Conservation (phyloP, 2,329 filamentous ascomycete genomes). For the Aschersonia sp. region DNA sequence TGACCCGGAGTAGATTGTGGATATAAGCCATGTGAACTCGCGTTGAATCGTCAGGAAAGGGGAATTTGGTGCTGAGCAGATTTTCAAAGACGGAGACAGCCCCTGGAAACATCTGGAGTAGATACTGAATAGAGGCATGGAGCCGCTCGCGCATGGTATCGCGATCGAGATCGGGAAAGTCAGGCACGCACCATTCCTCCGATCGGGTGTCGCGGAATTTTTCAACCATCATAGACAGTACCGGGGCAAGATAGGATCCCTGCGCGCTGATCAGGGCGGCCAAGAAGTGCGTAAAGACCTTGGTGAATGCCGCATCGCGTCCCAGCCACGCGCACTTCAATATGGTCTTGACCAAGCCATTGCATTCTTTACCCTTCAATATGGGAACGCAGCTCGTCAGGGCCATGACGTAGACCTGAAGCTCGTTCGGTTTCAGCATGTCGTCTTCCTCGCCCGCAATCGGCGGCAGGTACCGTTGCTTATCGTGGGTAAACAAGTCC, state of each 20-base stretch:
- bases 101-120: slow-evolving; percentile 71
- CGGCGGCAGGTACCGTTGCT: slow-evolving; percentile 22
- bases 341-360: slow-evolving; percentile 41
- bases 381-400: slow-evolving; percentile 46
- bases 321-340: slow-evolving; percentile 51
- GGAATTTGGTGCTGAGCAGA: slow-evolving; percentile 55
- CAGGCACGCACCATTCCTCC: slow-evolving; percentile 31
- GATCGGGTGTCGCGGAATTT: slow-evolving; percentile 48
- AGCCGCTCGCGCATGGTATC: slow-evolving; percentile 56
- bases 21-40: slow-evolving; percentile 79
- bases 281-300: slow-evolving; percentile 53
- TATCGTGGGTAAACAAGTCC: slow-evolving; percentile 39
- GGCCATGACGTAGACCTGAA: slow-evolving; percentile 47
- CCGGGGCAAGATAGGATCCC: slow-evolving; percentile 57
- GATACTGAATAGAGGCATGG: slow-evolving; percentile 60
- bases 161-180: slow-evolving; percentile 44
- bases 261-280: slow-evolving; percentile 69
- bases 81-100: slow-evolving; percentile 56
- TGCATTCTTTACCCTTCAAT: slow-evolving; percentile 42
- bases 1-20: slow-evolving; percentile 65
- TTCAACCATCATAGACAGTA: slow-evolving; percentile 68
- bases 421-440: slow-evolving; percentile 35
- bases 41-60: slow-evolving; percentile 61
- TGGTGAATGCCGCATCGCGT: slow-evolving; percentile 49
- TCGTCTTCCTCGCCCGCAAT: slow-evolving; percentile 31